phyloP scores from a whole-genome alignment of 768 basidiomycete species.

The Russula vinacea region DNA sequence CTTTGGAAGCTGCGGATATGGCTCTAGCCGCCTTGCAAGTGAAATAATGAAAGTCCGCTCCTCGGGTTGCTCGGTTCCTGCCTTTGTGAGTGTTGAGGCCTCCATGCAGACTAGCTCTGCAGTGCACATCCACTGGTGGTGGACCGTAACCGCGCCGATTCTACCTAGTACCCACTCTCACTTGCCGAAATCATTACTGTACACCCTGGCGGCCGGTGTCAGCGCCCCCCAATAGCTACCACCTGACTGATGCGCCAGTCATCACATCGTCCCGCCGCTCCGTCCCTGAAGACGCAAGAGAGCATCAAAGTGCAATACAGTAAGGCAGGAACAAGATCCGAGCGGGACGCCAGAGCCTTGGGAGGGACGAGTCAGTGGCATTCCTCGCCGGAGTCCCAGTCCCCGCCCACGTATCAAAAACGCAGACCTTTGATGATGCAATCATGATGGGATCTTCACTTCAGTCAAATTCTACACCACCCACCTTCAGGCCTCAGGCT shows the following conservation, averaged over 20 bases:
- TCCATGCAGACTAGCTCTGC: no score
- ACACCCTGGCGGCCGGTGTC: not conserved
- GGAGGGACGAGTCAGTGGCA: not conserved
- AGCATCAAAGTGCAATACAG: not conserved
- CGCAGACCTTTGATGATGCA: not conserved
- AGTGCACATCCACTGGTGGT: not conserved
- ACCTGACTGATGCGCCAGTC: slow-evolving; percentile 3
- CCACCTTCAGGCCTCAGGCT: not conserved
- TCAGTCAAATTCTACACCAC: not conserved
- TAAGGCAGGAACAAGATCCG: slow-evolving; percentile 1
- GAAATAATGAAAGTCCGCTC: not conserved
- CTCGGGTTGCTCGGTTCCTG: not conserved
- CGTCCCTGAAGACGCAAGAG: not conserved
- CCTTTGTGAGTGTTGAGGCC: not conserved
- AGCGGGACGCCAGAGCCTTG: not conserved
- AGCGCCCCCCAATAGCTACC: not conserved
- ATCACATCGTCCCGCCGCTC: not conserved
- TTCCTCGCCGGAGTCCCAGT: not conserved
- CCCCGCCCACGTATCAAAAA: not conserved
- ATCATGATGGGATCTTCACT: not conserved
- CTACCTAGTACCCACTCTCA: not conserved
- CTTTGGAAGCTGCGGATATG: not conserved
- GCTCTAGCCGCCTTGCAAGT: not conserved
- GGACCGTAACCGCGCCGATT: not conserved
- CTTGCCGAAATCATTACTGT: not conserved